phyloP scores from a whole-genome alignment of 1,284 basidiomycete genomes.

The Neonothopanus nambi region DNA sequence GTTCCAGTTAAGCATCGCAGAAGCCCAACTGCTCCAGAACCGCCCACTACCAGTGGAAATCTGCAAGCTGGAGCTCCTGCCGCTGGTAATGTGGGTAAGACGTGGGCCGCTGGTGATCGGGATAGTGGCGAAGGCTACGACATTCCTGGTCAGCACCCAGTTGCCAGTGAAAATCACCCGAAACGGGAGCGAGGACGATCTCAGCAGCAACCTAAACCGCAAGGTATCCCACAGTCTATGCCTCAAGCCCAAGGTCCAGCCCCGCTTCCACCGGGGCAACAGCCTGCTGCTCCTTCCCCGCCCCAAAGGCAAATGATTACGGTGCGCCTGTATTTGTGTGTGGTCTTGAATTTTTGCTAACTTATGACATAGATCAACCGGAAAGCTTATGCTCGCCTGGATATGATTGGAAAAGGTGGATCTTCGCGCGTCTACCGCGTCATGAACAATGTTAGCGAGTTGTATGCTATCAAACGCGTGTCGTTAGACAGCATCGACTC shows the following conservation, averaged over 20 bases:
- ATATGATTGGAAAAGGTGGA: slow-evolving; percentile 89
- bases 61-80: slow-evolving; percentile 23
- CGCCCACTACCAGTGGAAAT: slow-evolving; percentile 42
- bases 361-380: slow-evolving; percentile 65
- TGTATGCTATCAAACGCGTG: slow-evolving; percentile 89
- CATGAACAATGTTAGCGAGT: slow-evolving; percentile 71
- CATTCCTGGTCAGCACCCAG: slow-evolving; percentile 30
- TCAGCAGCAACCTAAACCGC: slow-evolving; percentile 28
- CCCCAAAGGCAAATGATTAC: slow-evolving; percentile 16
- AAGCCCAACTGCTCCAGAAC: slow-evolving; percentile 65
- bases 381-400: slow-evolving; percentile 78
- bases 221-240: slow-evolving; percentile 17
- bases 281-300: neutral
- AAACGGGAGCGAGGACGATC: slow-evolving; percentile 28
- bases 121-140: slow-evolving; percentile 34
- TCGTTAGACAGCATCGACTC: slow-evolving; percentile 82
- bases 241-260: slow-evolving; percentile 5
- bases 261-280: slow-evolving; percentile 3
- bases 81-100: slow-evolving; percentile 35
- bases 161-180: slow-evolving; percentile 30
- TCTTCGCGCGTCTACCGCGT: slow-evolving; percentile 94
- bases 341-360: neutral
- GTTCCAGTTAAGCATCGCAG: slow-evolving; percentile 44
- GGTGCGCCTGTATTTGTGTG: neutral
- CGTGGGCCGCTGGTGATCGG: slow-evolving; percentile 50